Evolutionary conservation across 2,329 filamentous ascomycete species (phyloP), one percentile per base, ranked within the genome.

Genomic region (Ascochyta koolunga): DNA sequence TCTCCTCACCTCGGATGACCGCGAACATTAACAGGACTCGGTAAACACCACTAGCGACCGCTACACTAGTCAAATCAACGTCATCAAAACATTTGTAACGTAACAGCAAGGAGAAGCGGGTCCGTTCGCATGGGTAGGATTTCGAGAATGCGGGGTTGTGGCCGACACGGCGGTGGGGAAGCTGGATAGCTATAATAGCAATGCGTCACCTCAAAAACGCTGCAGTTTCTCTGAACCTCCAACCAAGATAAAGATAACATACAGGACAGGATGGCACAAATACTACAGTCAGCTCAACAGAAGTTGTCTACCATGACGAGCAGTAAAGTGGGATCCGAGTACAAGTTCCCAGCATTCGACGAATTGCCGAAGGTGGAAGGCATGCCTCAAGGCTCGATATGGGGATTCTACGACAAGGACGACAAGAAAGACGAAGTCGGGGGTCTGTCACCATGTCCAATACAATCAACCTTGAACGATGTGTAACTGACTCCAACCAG

Each of bases 371-470:
- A 67, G 42, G 64, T 72, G 4, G 62, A 66, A 19, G 65, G 65
- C 5, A 63, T 70, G 65, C 71, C 71, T 1, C 70, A 73, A 22
- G 70, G 70, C 8, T 72, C 60, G 42, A 55, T 68, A 29, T 74
- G 71, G 70, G 70, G 70, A 0, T 66, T 72, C 39, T 74, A 70
- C 29, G 69, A 74, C 48, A 68, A 68, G 19, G 58, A 71, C 19
- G 70, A 69, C 7, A 68, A 68, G 43, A 71, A 82, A 45, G 83
- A 85, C 69, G 83, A 82, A 4, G 69, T 83, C 0, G 82, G 82
- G 19, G 78, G 82, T 53, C 73, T 80, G 5, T 77, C 73, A 25
- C 10, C 9, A 21, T n/a, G 16, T 6, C 11, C 19, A 13, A 7
- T 4, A 5, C 22, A n/a, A 11, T 24, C 27, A 18, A 29, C 27